These are phyloP conservation scores for Cyclocybe aegerita DNA, from an alignment of 768 basidiomycete species.

Conservation along the genomic window DNA sequence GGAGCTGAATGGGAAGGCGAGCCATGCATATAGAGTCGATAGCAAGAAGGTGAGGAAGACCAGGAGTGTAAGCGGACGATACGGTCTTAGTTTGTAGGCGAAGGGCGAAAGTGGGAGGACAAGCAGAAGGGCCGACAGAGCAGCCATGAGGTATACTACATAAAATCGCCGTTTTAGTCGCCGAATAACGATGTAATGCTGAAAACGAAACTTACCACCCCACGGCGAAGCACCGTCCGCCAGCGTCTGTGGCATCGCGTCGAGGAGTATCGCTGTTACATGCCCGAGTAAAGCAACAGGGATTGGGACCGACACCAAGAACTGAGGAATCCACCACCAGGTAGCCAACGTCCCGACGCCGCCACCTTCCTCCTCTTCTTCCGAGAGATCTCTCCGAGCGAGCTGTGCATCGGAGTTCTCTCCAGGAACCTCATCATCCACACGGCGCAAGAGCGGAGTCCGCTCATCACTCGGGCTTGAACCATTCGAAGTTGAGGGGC, in stretches of 20 bases:
- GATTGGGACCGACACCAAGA: constrained; percentile 25
- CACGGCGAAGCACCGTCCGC: constrained; percentile 26
- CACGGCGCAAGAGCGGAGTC: neutral
- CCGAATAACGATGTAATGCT: neutral
- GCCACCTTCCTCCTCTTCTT: constrained; percentile 16
- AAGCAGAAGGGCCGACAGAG: constrained; percentile 16
- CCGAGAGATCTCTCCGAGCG: constrained; percentile 10
- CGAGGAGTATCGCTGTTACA: constrained; percentile 23
- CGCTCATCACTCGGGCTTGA: too few relatives aligned
- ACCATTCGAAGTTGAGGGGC: too few relatives aligned
- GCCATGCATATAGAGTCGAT: constrained; percentile 41
- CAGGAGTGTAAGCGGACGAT: constrained; percentile 28
- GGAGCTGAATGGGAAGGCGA: constrained; percentile 62
- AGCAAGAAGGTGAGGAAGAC: constrained; percentile 40
- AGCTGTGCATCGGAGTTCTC: constrained; percentile 5
- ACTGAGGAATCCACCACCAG: constrained; percentile 31
- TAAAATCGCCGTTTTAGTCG: neutral
- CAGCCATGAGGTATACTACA: constrained; percentile 20
- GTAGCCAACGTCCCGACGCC: constrained; percentile 9
- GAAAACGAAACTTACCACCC: constrained; percentile 16
- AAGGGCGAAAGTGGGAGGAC: constrained; percentile 26
- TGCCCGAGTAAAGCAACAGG: constrained; percentile 28
- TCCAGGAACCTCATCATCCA: neutral
- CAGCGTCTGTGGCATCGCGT: constrained; percentile 26
- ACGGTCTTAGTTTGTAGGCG: constrained; percentile 21